Evolutionary conservation across 305 asterid genomes (phyloP).

Genomic region (Ajuga reptans): DNA sequence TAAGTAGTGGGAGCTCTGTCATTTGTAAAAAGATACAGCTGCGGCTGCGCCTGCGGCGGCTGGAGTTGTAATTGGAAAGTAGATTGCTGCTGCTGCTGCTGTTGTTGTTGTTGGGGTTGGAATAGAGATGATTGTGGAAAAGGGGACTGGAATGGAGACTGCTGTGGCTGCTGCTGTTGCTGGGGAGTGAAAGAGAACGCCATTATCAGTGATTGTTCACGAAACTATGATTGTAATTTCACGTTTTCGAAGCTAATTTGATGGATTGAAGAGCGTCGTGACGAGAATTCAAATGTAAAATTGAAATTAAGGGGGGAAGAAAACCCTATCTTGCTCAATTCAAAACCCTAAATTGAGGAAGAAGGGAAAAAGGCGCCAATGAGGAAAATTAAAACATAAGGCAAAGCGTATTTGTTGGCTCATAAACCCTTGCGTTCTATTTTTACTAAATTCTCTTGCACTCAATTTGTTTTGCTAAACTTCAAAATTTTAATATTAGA

Average conservation of each 20-base stretch:
- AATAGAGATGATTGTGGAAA: slow-evolving; percentile 36
- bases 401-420: no score
- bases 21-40: slow-evolving; percentile 64
- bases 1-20: slow-evolving; percentile 87
- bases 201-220: slow-evolving; percentile 29
- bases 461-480: no score
- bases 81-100: slow-evolving; percentile 30
- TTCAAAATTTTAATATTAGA: no score
- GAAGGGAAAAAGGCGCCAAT: slow-evolving; percentile 34
- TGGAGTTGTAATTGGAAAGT: no score
- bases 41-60: slow-evolving; percentile 40
- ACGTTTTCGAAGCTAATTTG: not conserved
- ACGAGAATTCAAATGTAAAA: not conserved
- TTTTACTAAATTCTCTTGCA: no score
- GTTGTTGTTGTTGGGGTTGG: slow-evolving; percentile 39
- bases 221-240: slow-evolving; percentile 41
- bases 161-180: slow-evolving; percentile 51
- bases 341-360: slow-evolving; percentile 28
- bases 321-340: slow-evolving; percentile 5
- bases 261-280: not conserved
- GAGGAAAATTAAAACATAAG: no score
- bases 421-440: no score
- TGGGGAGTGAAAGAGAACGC: slow-evolving; percentile 42
- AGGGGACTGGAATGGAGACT: slow-evolving; percentile 43
- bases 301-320: not conserved